Base-by-base conservation (phyloP, 169 alveolate genomes). In the Eimeria maxima region DNA sequence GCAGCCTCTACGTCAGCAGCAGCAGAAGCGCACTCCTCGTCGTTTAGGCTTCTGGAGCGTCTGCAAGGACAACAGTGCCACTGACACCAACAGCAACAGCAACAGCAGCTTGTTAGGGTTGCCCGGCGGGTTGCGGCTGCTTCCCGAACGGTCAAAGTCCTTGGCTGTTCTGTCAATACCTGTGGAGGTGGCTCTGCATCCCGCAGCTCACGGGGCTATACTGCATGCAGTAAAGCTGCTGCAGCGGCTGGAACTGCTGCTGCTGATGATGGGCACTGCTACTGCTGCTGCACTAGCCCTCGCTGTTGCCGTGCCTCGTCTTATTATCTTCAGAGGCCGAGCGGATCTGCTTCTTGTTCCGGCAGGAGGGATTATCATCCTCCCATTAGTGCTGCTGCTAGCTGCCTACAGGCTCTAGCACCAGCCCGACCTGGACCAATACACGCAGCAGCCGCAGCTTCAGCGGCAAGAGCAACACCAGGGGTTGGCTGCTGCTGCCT, bases 221-320 rank as follows among this genome's bases (percentile, higher is more conserved):
- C 1, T 78, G 89, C 89, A 78, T 78, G 89, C 89, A 45, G 45
- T 38, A 27, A 53, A 14, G 60, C 60, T 53, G 60, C 60, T 53
- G 1, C 60, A 53, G 60, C 60, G 60, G 60, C 60, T 53, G 60
- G 60, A 53, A 3, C 60, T 53, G 60, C 60, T 53, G 60, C 60
- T 53, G 60, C 60, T 53, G 60, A 7, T 53, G 60, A 53, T 14
- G 16, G 60, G 60, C 10, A 11, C 60, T 53, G 60, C 60, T 53
- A 67, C 89, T n/a, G 89, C 89, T n/a, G 45, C 89, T 22, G 89
- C 89, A 13, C 65, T 78, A 10, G 57, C 89, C 45, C 29, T 78
- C 8, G 89, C 89, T 78, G 89, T 78, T 44, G 89, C 89, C 6
- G 65, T 78, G 65, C 89, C 89, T 18, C 60, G 89, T 14, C 67